Evolutionary conservation across 176 grass and related monocot species (phyloP), one percentile per base, ranked within the genome.

Genomic region (Rhynchospora breviuscula): DNA sequence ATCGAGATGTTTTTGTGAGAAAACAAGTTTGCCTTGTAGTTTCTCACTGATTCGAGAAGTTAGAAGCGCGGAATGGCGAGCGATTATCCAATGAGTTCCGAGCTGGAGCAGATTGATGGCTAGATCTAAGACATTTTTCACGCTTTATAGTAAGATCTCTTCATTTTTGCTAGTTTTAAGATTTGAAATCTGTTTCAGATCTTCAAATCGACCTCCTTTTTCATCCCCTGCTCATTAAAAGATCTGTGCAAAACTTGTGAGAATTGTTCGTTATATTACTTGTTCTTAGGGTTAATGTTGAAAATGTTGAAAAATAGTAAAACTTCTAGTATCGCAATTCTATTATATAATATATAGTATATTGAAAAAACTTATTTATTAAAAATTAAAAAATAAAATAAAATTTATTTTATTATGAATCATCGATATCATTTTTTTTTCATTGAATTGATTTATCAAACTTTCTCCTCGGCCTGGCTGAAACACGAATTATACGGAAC

Each of bases 41-140:
- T 64, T 70, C 35, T 33, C 7, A 11, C 7, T 21, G 60, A 66
- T 82, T 66, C 31, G 80, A 63, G 79, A 44, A 47, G 45, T 8
- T 59, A 48, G 44, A 29, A 22, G 40, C 75, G 22, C 15, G n/a
- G 61, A 86, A 94, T 94, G 91, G 83, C 87, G 88, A 99, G 85
- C 86, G 87, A 94, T 81, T 79, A 89, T 72, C 88, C 89, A 82
- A 92, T 99, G 91, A 96, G 97, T 78, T 77, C 91, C 63, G 93
- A 99, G 81, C 85, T 96, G 22, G 93, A 99, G 87, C 91, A 90
- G 93, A 85, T 96, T 17, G 89, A 99, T 85, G 97, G 93, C 84
- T 86, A 99, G 89, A 96, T 96, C 91, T 89, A 92, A 83, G 91
- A 99, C 83, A 90, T 96, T 84, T 99, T 99, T 88, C 93, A 89